phyloP scores from a whole-genome alignment of 441 rosid species.

The Brassica balearica region DNA sequence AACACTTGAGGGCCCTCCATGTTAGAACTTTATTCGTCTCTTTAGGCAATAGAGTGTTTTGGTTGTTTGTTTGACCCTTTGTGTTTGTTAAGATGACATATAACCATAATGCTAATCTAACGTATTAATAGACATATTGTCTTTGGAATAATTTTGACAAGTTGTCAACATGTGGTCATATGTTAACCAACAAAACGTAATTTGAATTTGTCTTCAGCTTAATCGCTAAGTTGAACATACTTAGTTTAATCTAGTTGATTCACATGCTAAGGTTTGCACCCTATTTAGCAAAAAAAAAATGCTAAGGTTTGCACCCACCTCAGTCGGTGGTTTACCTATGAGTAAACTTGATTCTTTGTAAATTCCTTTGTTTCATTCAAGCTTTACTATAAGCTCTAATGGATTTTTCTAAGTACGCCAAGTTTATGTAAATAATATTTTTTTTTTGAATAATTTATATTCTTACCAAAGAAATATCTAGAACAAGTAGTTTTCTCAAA shows the following conservation, averaged over 20 bases:
- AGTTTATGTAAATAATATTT: not conserved
- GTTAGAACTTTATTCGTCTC: not conserved
- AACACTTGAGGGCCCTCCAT: not conserved
- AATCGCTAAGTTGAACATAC: not conserved
- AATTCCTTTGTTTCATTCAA: not conserved
- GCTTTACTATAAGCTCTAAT: not conserved
- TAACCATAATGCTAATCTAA: not conserved
- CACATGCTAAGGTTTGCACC: not conserved
- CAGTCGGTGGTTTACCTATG: not conserved
- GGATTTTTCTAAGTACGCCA: not conserved
- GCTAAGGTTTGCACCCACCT: not conserved
- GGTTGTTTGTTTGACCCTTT: slow-evolving; percentile 10
- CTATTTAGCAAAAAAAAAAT: too few species aligned
- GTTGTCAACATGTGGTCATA: not conserved
- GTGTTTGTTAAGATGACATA: slow-evolving; percentile 8
- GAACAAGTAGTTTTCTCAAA: not conserved
- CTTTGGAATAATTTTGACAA: not conserved
- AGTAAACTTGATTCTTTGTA: not conserved
- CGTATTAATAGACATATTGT: slow-evolving; percentile 6
- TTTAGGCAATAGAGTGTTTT: slow-evolving; percentile 4
- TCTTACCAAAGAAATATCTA: not conserved
- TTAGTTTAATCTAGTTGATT: not conserved
- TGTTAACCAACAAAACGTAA: not conserved
- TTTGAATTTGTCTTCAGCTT: not conserved
- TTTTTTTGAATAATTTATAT: too few species aligned